phyloP scores from a whole-genome alignment of 208 protist species.

The Acanthamoeba healyi region DNA sequence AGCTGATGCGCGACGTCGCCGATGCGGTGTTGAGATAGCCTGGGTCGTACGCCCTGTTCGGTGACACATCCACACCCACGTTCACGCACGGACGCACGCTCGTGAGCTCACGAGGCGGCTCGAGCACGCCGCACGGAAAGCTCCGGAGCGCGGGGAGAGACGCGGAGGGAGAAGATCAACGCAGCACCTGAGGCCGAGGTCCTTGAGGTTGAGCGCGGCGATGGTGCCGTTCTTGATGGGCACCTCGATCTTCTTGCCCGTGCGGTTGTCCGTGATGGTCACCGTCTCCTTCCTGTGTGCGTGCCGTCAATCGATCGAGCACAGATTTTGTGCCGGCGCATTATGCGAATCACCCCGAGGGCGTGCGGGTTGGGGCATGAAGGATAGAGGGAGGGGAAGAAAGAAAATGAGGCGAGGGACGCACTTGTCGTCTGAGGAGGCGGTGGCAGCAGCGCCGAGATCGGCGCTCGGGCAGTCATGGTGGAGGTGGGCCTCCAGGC shows the following conservation, averaged over 20 bases:
- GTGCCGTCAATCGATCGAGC: too few relatives aligned
- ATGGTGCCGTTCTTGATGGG: conserved; percentile 81
- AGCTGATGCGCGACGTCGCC: conserved; percentile 82
- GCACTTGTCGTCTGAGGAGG: neutral
- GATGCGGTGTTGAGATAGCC: conserved; percentile 84
- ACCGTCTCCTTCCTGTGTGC: conserved; percentile 76
- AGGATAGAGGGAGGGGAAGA: too few relatives aligned
- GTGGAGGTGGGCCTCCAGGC: conserved; percentile 1
- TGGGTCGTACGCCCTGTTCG: conserved; percentile 83
- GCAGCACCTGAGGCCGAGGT: conserved; percentile 77
- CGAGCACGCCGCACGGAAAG: conserved; percentile 7
- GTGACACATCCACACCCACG: neutral
- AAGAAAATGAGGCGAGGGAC: neutral
- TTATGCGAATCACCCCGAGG: too few relatives aligned
- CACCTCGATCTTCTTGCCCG: conserved; percentile 80
- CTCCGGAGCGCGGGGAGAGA: too few relatives aligned
- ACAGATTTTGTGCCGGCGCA: too few relatives aligned
- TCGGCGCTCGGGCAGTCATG: neutral
- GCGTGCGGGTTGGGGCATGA: too few relatives aligned
- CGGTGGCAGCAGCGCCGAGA: neutral
- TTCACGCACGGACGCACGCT: neutral
- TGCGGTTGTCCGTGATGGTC: conserved; percentile 84
- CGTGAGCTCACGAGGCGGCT: neutral
- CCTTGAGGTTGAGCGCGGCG: conserved; percentile 74
- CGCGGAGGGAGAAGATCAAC: neutral